Conservation (phyloP, 176 grass and related monocot species). For the Alopecurus myosuroides region DNA sequence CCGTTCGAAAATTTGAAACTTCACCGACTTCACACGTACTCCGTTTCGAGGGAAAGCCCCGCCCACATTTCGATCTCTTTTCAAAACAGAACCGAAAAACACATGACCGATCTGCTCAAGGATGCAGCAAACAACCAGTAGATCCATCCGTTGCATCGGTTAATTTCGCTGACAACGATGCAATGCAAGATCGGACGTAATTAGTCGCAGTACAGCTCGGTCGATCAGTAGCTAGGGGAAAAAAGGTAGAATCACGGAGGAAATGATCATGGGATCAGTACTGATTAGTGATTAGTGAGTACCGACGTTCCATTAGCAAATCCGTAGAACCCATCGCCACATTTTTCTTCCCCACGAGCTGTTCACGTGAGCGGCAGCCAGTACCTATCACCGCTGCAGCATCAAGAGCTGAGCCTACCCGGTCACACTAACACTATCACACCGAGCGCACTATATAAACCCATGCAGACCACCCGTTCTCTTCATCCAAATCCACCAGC, state of each 20-base stretch:
- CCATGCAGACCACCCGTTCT: background rate
- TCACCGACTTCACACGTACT: background rate
- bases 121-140: background rate
- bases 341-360: conserved; percentile 10
- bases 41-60: background rate
- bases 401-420: conserved; percentile 15
- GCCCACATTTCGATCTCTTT: too few relatives aligned
- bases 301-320: background rate
- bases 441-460: conserved; percentile 24
- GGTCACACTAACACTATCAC: background rate
- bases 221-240: background rate
- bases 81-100: background rate
- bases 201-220: background rate
- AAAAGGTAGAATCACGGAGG: conserved; percentile 4
- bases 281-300: conserved; percentile 13
- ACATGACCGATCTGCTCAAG: background rate
- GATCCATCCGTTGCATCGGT: background rate
- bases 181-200: background rate
- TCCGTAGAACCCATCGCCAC: background rate
- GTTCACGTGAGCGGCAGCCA: conserved; percentile 18
- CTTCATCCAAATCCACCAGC: conserved; percentile 15
- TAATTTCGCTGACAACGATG: background rate
- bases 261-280: conserved; percentile 20
- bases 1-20: background rate
- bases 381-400: background rate